Conservation (phyloP, 1,139 yeast species). For the Groenewaldozyma sp. region DNA sequence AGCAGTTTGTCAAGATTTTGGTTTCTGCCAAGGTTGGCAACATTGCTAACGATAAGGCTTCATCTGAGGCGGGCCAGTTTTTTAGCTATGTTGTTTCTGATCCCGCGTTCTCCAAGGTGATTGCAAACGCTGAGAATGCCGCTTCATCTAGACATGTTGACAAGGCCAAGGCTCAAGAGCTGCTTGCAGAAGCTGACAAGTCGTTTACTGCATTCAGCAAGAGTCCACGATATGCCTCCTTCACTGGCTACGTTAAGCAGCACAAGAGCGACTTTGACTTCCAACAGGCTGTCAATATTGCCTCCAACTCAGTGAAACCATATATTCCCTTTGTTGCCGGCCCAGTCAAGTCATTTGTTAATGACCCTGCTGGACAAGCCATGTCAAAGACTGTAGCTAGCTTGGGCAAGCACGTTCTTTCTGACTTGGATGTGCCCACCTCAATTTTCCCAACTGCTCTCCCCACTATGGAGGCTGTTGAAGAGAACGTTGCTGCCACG, state of each 20-base stretch:
- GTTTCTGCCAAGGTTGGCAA: conserved; percentile 8
- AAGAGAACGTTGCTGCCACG: not conserved
- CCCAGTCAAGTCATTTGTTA: conserved; percentile 13
- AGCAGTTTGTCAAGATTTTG: conserved; percentile 9
- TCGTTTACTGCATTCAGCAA: conserved; percentile 17
- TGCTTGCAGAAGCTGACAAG: conserved; percentile 10
- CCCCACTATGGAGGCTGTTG: conserved; percentile 2
- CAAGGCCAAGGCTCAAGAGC: conserved; percentile 6
- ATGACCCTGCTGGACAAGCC: conserved; percentile 16
- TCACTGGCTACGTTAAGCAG: conserved; percentile 17
- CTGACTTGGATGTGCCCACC: conserved; percentile 15
- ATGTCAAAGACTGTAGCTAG: conserved; percentile 15
- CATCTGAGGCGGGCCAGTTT: conserved; percentile 19
- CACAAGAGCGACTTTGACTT: conserved; percentile 19
- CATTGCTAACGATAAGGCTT: conserved; percentile 17
- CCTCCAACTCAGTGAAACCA: conserved; percentile 6
- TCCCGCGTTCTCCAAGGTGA: conserved; percentile 15
- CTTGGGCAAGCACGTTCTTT: conserved; percentile 17
- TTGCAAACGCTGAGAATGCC: conserved; percentile 12
- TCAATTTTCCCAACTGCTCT: conserved; percentile 7
- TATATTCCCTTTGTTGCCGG: conserved; percentile 10
- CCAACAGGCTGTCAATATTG: conserved; percentile 9
- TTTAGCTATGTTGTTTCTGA: conserved; percentile 15
- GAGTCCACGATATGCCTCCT: conserved; percentile 18
- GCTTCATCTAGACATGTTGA: conserved; percentile 8